These are phyloP conservation scores for Boletellus ananas DNA, from an alignment of 768 basidiomycete genomes.

Conservation along the genomic window DNA sequence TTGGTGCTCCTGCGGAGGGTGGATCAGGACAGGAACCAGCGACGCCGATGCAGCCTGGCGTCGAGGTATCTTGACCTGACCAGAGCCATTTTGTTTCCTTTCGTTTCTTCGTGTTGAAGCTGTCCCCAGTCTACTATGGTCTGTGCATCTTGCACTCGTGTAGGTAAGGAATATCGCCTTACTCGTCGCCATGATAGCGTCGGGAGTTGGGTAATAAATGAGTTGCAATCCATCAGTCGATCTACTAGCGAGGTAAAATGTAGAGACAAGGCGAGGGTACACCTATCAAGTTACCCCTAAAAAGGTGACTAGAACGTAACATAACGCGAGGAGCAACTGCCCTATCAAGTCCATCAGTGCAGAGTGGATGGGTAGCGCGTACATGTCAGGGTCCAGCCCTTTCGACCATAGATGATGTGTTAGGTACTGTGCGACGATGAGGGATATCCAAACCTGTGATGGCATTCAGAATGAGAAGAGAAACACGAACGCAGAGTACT, in stretches of 20 bases:
- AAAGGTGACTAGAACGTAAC: conserved; percentile 62
- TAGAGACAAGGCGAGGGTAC: not conserved
- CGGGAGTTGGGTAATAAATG: not conserved
- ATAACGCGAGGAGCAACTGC: conserved; percentile 72
- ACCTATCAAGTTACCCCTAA: conserved; percentile 29
- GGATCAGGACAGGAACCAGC: conserved; percentile 34
- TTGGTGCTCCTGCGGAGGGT: conserved; percentile 23
- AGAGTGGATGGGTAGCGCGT: conserved; percentile 90
- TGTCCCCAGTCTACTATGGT: not conserved
- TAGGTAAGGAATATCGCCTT: not conserved
- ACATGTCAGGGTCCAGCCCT: conserved; percentile 83
- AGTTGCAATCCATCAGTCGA: not conserved
- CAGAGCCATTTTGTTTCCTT: not conserved
- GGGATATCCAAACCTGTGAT: conserved; percentile 63
- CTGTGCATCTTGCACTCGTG: not conserved
- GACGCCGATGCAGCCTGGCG: conserved; percentile 36
- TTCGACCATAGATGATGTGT: conserved; percentile 78
- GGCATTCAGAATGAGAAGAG: not conserved
- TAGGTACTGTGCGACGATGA: conserved; percentile 59
- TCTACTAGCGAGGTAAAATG: not conserved
- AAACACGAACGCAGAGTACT: conserved; percentile 29
- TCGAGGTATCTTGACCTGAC: conserved; percentile 35
- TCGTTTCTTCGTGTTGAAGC: too few species aligned
- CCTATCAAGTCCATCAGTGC: conserved; percentile 84
- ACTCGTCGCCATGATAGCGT: not conserved